phyloP scores from a whole-genome alignment of 148 eudicot species.

The Rhododendron griersonianum region DNA sequence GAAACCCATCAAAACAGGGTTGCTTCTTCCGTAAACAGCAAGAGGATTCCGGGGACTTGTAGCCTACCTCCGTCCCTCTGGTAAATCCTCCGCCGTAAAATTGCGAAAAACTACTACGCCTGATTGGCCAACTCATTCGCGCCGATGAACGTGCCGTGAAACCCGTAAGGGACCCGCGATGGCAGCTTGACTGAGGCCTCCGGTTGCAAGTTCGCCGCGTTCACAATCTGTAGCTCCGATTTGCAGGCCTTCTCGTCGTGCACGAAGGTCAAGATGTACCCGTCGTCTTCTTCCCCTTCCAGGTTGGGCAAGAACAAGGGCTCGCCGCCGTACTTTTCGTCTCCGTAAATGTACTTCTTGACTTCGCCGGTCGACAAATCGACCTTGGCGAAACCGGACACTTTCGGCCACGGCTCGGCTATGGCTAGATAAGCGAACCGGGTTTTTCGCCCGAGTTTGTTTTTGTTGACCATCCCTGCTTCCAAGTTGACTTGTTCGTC shows the following conservation, averaged over 20 bases:
- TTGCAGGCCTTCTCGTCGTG: conserved; percentile 60
- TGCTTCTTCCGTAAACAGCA: neutral
- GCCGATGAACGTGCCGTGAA: conserved; percentile 73
- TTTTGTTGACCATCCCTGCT: conserved; percentile 86
- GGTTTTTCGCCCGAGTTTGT: conserved; percentile 64
- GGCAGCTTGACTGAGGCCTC: conserved; percentile 70
- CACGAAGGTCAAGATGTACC: conserved; percentile 58
- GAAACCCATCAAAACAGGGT: conserved; percentile 12
- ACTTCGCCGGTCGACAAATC: conserved; percentile 54
- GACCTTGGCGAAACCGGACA: conserved; percentile 78
- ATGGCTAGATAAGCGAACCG: conserved; percentile 68
- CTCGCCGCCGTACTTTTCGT: conserved; percentile 66
- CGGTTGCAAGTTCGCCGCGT: conserved; percentile 42
- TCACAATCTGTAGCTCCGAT: conserved; percentile 70
- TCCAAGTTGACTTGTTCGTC: conserved; percentile 63
- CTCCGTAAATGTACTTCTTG: conserved; percentile 52
- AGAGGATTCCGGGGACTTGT: conserved; percentile 64
- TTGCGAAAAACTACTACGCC: conserved; percentile 11
- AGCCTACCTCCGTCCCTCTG: conserved; percentile 59
- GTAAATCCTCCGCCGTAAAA: neutral
- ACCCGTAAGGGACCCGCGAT: conserved; percentile 78
- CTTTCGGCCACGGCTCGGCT: conserved; percentile 96
- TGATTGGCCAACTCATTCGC: conserved; percentile 52
- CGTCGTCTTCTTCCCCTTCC: conserved; percentile 63
- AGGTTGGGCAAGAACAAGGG: conserved; percentile 57